Evolutionary conservation across 352 stramenopile genomes (phyloP).

Genomic region (Aphanomyces euteiches): DNA sequence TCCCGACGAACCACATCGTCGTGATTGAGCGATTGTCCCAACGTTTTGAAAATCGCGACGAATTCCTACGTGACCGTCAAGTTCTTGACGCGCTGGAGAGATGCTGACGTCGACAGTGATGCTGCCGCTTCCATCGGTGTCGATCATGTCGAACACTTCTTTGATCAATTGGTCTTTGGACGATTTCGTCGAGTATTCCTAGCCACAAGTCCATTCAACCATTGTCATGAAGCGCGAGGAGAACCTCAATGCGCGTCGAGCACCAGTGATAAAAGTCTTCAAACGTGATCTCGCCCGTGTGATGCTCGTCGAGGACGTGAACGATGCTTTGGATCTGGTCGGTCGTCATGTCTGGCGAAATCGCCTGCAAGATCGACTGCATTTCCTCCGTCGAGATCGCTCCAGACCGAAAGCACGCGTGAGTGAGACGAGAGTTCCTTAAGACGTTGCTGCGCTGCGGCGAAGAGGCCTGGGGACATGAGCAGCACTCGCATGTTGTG

Average conservation of each 20-base stretch:
- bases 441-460: slow-evolving; percentile 57
- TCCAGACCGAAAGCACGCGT: slow-evolving; percentile 30
- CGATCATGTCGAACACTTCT: slow-evolving; percentile 65
- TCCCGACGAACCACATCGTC: slow-evolving; percentile 42
- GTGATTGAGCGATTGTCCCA: slow-evolving; percentile 62
- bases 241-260: slow-evolving; percentile 42
- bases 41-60: slow-evolving; percentile 61
- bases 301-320: slow-evolving; percentile 43
- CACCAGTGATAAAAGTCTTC: slow-evolving; percentile 73
- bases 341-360: slow-evolving; percentile 65
- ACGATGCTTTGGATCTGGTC: slow-evolving; percentile 56
- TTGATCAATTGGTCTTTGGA: slow-evolving; percentile 58
- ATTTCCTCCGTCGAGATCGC: slow-evolving; percentile 60
- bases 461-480: slow-evolving; percentile 48
- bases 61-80: slow-evolving; percentile 40
- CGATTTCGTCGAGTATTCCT: slow-evolving; percentile 29
- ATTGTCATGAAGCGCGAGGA: neutral
- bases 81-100: neutral
- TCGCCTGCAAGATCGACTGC: slow-evolving; percentile 47
- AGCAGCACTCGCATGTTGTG: slow-evolving; percentile 48
- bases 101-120: slow-evolving; percentile 50
- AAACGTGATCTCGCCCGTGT: slow-evolving; percentile 48
- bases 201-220: neutral
- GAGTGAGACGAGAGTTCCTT: slow-evolving; percentile 27
- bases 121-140: slow-evolving; percentile 49